Conservation (phyloP, 441 rosid genomes). For the Arabidopsis hybrid region DNA sequence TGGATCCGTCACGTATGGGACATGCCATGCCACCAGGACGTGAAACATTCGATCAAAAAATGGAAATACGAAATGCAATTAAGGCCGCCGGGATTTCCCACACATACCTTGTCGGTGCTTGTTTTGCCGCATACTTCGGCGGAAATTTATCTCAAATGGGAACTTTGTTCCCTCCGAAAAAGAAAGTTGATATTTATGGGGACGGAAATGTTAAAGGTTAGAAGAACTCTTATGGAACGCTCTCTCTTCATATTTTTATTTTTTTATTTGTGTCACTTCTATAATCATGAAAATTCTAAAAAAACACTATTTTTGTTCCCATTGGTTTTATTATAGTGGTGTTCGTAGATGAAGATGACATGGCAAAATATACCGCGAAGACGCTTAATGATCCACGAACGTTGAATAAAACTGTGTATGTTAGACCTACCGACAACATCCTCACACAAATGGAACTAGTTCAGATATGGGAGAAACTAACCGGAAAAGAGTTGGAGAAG, state of each 20-base stretch:
- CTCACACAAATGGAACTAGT: constrained; percentile 65
- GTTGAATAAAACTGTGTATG: constrained; percentile 65
- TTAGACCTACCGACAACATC: constrained; percentile 66
- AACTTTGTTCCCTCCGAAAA: constrained; percentile 60
- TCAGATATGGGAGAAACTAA: constrained; percentile 65
- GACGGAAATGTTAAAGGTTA: constrained; percentile 74
- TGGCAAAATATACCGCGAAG: constrained; percentile 66
- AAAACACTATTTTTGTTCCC: not conserved
- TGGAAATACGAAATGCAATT: constrained; percentile 69
- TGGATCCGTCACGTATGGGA: constrained; percentile 73
- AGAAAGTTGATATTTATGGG: constrained; percentile 54
- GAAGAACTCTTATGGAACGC: not conserved
- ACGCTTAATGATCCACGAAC: constrained; percentile 76
- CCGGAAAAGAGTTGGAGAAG: constrained; percentile 55
- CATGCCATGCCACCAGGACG: constrained; percentile 73
- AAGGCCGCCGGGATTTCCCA: constrained; percentile 72
- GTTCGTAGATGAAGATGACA: constrained; percentile 65
- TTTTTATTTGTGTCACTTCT: too few relatives aligned
- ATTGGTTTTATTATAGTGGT: constrained; percentile 42
- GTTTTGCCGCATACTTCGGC: constrained; percentile 74
- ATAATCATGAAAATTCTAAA: too few relatives aligned
- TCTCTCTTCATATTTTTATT: too few relatives aligned
- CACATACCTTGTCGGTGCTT: constrained; percentile 70
- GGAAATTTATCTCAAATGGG: constrained; percentile 66
- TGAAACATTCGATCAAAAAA: constrained; percentile 78